These are phyloP conservation scores for Trichoderma semiorbis DNA, from an alignment of 2,329 filamentous ascomycete species.

Conservation along the genomic window DNA sequence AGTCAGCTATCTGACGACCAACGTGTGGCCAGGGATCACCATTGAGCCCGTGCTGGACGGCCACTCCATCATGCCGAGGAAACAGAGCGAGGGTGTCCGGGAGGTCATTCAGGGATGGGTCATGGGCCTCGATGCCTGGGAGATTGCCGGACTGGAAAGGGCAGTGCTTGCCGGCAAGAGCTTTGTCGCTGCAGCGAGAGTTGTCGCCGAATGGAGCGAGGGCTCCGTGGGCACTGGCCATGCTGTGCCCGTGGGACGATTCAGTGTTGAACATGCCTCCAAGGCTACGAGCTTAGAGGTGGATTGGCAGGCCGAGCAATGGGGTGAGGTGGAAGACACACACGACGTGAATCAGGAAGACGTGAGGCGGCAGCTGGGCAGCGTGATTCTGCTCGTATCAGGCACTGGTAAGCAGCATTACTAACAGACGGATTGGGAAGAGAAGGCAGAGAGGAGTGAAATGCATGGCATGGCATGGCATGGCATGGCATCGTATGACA, in stretches of 20 bases:
- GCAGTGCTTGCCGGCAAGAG: constrained; percentile 84
- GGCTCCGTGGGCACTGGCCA: constrained; percentile 55
- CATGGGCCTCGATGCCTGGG: constrained; percentile 66
- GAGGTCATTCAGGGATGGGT: constrained; percentile 79
- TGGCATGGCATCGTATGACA: not conserved
- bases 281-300: constrained; percentile 78
- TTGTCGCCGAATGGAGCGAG: constrained; percentile 86
- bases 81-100: constrained; percentile 70
- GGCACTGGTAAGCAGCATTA: constrained; percentile 42
- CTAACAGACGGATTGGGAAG: not conserved
- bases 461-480: not conserved
- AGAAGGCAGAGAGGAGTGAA: not conserved
- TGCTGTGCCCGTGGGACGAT: constrained; percentile 39
- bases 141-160: constrained; percentile 83
- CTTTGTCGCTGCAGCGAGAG: constrained; percentile 68
- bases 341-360: constrained; percentile 96
- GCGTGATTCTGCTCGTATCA: constrained; percentile 75
- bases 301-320: constrained; percentile 81
- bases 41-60: constrained; percentile 78
- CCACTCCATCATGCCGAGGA: constrained; percentile 69
- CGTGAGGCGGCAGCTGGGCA: constrained; percentile 80
- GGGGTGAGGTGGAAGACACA: constrained; percentile 97
- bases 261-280: constrained; percentile 80
- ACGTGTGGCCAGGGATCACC: constrained; percentile 79
- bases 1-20: constrained; percentile 64